Base-by-base conservation (phyloP, 1,139 yeast species). In the Pichia sp. region DNA sequence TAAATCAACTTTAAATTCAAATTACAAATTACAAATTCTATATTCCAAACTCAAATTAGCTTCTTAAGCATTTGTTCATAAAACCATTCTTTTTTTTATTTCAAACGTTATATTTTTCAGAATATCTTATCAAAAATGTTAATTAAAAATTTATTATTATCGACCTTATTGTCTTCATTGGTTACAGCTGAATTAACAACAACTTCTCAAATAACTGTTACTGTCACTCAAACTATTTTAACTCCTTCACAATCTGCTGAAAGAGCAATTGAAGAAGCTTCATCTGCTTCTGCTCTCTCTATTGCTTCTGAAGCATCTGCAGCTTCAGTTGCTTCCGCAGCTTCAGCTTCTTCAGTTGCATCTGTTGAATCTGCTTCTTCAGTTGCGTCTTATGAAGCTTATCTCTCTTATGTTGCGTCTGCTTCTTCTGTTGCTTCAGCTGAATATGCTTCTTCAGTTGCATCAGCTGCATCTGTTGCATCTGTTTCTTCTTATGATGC, bases 151-250 rank as follows among this genome's bases (percentile, higher is more conserved):
- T 33, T 61, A 11, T 43, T 58, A 34, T 57, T 64, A 39, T 38
- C 61, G 27, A 45, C 57, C 32, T 43, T 63, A 33, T 53, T 59
- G 11, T 54, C 59, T 36, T 56, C 68, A 30, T 58, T 56, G 25
- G 58, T 63, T 41, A 67, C 67, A 33, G 72, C 66, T 39, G 75
- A 68, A n/a, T 58, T 59, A 25, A 72, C 73, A 44, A 74, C 78
- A 50, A 75, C 80, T 43, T 59, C 72, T 42, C 58, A 64, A 29
- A 62, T 70, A 69, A 59, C 65, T 10, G 43, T 62, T 41, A 59
- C 67, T 1, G 56, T 59, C 27, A 62, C 66, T 9, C 50, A 56
- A 34, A 63, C 65, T 43, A 49, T 52, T 42, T 58, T 53, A 57
- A 62, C 55, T 51, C 68, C 66, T 29, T 55, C 61, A n/a, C 66